Evolutionary conservation across 2,329 filamentous ascomycete genomes (phyloP).

Genomic region (Apiospora marii): DNA sequence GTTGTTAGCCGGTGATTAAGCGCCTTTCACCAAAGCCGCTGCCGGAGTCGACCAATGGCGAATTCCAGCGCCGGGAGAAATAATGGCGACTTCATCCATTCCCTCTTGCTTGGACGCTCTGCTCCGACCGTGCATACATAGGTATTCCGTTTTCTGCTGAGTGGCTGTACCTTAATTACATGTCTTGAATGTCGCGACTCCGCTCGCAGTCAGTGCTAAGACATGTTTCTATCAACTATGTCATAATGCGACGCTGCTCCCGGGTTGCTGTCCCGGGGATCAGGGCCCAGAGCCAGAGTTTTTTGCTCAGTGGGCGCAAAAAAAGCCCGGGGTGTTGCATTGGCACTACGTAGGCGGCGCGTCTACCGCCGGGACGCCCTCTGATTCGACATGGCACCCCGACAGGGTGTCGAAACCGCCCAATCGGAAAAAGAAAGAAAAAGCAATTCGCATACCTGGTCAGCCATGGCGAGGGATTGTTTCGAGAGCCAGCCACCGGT

Average conservation of each 20-base stretch:
- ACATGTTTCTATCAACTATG: not conserved
- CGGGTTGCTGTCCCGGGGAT: not conserved
- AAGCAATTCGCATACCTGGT: not conserved
- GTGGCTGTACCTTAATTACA: not conserved
- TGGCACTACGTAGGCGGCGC: constrained; percentile 9
- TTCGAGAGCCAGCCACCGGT: not conserved
- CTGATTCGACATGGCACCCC: not conserved
- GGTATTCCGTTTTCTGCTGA: not conserved
- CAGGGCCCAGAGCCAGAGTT: not conserved
- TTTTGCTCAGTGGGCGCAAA: not conserved
- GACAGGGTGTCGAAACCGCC: not conserved
- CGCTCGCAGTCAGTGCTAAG: constrained; percentile 10
- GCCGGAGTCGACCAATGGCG: constrained; percentile 2
- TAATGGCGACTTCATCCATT: not conserved
- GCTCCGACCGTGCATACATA: not conserved
- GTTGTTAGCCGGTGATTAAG: not conserved
- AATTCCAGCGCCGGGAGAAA: not conserved
- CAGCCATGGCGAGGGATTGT: constrained; percentile 7
- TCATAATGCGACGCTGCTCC: constrained; percentile 6
- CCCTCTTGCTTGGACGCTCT: not conserved
- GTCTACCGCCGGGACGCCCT: not conserved
- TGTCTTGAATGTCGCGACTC: not conserved
- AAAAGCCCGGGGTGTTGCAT: not conserved
- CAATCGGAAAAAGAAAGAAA: not conserved
- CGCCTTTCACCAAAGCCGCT: not conserved